A percentile compares a stretch with the other conserved stretches of the same genome.
phyloP scores from a whole-genome alignment of 2,329 filamentous ascomycete species.

The Verticillium tricorpus region DNA sequence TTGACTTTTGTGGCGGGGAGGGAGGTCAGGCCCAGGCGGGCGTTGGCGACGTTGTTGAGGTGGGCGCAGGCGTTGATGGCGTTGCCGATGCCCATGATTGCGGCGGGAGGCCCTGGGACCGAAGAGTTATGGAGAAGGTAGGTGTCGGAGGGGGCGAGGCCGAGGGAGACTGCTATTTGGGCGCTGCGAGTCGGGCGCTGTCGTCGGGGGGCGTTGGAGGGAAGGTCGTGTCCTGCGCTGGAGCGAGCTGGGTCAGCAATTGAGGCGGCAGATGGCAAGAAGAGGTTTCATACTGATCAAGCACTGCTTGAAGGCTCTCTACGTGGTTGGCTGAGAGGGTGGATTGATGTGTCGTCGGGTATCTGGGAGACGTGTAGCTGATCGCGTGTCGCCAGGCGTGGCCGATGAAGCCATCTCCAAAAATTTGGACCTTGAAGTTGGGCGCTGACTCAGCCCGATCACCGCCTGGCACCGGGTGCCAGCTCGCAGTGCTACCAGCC shows the following conservation, averaged over 20 bases:
- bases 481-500: too few relatives aligned
- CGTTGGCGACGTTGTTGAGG: constrained; percentile 81
- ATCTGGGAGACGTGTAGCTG: not conserved
- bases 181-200: not conserved
- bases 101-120: not conserved
- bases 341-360: not conserved
- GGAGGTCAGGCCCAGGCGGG: constrained; percentile 80
- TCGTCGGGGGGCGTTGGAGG: not conserved
- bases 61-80: constrained; percentile 82
- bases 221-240: not conserved
- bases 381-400: not conserved
- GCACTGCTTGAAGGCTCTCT: not conserved
- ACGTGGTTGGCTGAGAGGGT: not conserved
- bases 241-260: not conserved
- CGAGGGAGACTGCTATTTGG: not conserved
- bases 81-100: constrained; percentile 50
- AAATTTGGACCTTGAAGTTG: not conserved
- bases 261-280: not conserved
- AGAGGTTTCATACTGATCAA: not conserved
- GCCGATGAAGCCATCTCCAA: constrained; percentile 1
- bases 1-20: constrained; percentile 78
- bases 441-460: not conserved
- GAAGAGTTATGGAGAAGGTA: not conserved
- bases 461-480: too few relatives aligned
- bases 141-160: not conserved